phyloP scores from a whole-genome alignment of 768 basidiomycete genomes.

The Suillus brevipes region DNA sequence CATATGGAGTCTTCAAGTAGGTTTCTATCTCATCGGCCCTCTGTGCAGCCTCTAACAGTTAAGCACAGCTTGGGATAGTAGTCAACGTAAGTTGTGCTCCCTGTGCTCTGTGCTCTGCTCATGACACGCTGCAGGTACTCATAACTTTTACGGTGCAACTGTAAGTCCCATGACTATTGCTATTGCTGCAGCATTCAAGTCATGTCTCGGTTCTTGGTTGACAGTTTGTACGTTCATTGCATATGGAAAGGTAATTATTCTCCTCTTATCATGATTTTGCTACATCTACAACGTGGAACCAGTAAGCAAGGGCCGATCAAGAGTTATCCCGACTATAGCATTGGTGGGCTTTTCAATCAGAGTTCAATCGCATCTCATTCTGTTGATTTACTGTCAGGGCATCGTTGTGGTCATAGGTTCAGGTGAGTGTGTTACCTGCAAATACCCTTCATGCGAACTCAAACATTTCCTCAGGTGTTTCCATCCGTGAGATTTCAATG shows the following conservation, averaged over 20 bases:
- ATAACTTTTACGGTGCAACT: background rate
- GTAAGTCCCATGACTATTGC: background rate
- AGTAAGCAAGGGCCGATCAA: background rate
- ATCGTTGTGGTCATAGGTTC: background rate
- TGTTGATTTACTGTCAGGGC: background rate
- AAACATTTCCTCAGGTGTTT: background rate
- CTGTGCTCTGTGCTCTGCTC: background rate
- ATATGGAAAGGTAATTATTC: background rate
- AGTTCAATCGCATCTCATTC: background rate
- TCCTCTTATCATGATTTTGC: background rate
- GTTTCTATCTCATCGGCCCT: background rate
- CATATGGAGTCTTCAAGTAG: slow-evolving; percentile 26
- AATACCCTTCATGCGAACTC: background rate
- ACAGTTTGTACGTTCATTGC: background rate
- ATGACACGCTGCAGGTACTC: background rate
- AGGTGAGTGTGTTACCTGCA: background rate
- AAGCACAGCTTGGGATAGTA: background rate
- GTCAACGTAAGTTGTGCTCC: background rate
- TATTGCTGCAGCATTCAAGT: background rate
- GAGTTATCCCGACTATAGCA: background rate
- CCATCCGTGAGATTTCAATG: background rate
- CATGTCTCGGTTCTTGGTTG: background rate
- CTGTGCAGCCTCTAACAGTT: background rate
- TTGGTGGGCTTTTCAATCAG: background rate
- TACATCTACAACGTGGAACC: background rate